Conservation (phyloP, 1,139 yeast genomes). For the Spathaspora sp. region DNA sequence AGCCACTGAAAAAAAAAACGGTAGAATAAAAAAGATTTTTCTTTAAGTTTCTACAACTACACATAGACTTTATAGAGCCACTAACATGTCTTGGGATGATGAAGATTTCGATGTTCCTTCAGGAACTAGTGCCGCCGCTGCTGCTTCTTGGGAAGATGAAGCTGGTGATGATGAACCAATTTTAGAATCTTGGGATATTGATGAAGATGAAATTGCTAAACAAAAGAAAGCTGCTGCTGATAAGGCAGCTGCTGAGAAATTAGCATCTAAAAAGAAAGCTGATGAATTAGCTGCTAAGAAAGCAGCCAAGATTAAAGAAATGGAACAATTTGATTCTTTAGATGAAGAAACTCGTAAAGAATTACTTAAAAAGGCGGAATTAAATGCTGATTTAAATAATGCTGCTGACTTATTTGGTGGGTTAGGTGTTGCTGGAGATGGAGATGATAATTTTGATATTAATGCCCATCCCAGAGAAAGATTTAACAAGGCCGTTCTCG, state of each 20-base stretch:
- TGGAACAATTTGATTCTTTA: conserved; percentile 58
- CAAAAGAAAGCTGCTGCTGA: conserved; percentile 44
- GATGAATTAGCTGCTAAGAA: conserved; percentile 44
- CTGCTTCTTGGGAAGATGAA: conserved; percentile 80
- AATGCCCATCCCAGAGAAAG: conserved; percentile 68
- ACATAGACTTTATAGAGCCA: background rate
- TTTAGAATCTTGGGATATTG: conserved; percentile 80
- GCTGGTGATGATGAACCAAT: conserved; percentile 74
- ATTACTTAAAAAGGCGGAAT: conserved; percentile 73
- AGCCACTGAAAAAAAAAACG: too few species aligned
- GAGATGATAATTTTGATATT: conserved; percentile 32
- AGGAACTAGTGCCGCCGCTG: conserved; percentile 40
- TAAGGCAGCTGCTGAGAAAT: conserved; percentile 44
- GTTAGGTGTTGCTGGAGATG: conserved; percentile 61
- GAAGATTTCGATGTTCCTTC: conserved; percentile 82
- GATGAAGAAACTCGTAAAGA: conserved; percentile 71
- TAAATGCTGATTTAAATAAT: conserved; percentile 82
- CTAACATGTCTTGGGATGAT: conserved; percentile 71
- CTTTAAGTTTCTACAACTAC: background rate
- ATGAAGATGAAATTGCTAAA: conserved; percentile 57
- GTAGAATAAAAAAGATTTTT: background rate
- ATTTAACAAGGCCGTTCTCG: conserved; percentile 48
- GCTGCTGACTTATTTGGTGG: conserved; percentile 93
- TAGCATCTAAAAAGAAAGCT: conserved; percentile 37
- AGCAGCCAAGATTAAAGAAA: conserved; percentile 28